Evolutionary conservation across 345 rosid species (phyloP).

Genomic region (Bruguiera sexangula): DNA sequence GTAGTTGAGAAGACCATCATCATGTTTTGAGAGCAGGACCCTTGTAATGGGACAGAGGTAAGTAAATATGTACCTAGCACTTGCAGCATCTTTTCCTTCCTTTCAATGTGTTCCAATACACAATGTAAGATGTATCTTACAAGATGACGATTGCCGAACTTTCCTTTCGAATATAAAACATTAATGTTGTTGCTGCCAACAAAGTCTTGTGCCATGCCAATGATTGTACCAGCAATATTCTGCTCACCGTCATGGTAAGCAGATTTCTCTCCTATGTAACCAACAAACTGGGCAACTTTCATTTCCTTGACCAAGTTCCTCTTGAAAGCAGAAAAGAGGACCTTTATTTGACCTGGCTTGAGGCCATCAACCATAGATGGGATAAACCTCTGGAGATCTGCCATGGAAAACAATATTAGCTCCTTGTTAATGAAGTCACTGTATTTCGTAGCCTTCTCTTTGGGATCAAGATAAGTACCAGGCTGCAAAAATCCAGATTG

Average conservation of each 20-base stretch:
- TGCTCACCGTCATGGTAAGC: constrained; percentile 97
- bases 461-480: constrained; percentile 85
- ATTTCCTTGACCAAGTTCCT: constrained; percentile 69
- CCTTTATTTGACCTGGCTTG: constrained; percentile 95
- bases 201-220: constrained; percentile 96
- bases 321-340: constrained; percentile 81
- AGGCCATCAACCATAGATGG: constrained; percentile 97
- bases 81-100: constrained; percentile 98
- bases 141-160: constrained; percentile 75
- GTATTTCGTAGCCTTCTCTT: constrained; percentile 53
- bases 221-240: constrained; percentile 74
- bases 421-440: constrained; percentile 95
- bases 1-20: constrained; percentile 77
- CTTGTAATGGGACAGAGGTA: constrained; percentile 72
- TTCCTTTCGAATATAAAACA: constrained; percentile 71
- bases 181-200: constrained; percentile 98
- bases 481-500: constrained; percentile 49
- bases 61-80: constrained; percentile 81
- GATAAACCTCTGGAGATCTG: constrained; percentile 93
- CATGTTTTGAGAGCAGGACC: constrained; percentile 75
- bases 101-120: constrained; percentile 23
- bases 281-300: constrained; percentile 79
- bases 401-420: constrained; percentile 90
- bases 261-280: constrained; percentile 83
- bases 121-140: constrained; percentile 27